Evolutionary conservation across 805 yeast species (phyloP), one percentile per base, ranked within the genome.

Genomic region (Lipomyces chichibuensis): DNA sequence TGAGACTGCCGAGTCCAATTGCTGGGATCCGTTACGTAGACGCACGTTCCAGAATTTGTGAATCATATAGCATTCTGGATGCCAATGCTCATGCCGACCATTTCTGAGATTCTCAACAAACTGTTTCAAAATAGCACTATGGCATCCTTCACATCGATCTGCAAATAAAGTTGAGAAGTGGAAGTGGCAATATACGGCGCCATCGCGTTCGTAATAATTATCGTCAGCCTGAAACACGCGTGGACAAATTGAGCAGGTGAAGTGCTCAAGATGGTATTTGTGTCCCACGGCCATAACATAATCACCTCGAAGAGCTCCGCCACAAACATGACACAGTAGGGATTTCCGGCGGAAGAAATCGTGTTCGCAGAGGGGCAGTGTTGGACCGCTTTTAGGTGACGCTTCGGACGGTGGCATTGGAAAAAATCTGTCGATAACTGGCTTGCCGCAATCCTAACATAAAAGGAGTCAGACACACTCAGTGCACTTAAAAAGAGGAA

Each of bases 31-130:
- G 60, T 84, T 88, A 33, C 89, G 84, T 27, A 95, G 81, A 65
- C 88, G 84, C 25, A 93, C 96, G 75, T 92, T 92, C 99, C 99
- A 95, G 75, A 92, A 93, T 77, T 93, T 93, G 80, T 90, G 93
- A 59, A 95, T 96, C 92, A 96, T 96, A 76, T 92, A 95, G 81
- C 99, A 95, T 77, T 96, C 98, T 1, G 98, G 98, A 78, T 95
- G 99, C 99, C 99, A 95, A 76, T 92, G 96, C 77, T 93, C 97
- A 66, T 90, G 89, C 72, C 88, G 84, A 27, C 97, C 97, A 60
- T 97, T 97, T 72, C 95, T 84, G 68, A 87, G 91, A 57, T 94
- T 87, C 77, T 94, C 97, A 49, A 94, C 97, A 77, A 92, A 95
- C 76, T 95, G 98, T 75, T 92, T 92, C 49, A 96, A 85, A 62